phyloP scores from a whole-genome alignment of 176 grass and related monocot species.

The barley (Hordeum vulgare) region MorexV3_pseudomolecules_assembly NC_058523.1:532007667-532008166 shows the following conservation, averaged over 20 bases:
- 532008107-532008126: slow-evolving; percentile 6
- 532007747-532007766: slow-evolving; percentile 66
- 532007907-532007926: slow-evolving; percentile 87
- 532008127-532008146: not conserved
- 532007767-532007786: slow-evolving; percentile 69
- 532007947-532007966: slow-evolving; percentile 85
- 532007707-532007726: slow-evolving; percentile 31
- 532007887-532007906: slow-evolving; percentile 69
- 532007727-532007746: slow-evolving; percentile 60
- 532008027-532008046: slow-evolving; percentile 7
- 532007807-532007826: slow-evolving; percentile 81
- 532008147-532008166: not conserved
- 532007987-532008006: slow-evolving; percentile 67
- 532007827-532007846: slow-evolving; percentile 82
- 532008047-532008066: not conserved
- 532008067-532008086: not conserved
- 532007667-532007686: slow-evolving; percentile 42
- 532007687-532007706: slow-evolving; percentile 36
- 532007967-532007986: slow-evolving; percentile 80
- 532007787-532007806: slow-evolving; percentile 71
- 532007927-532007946: slow-evolving; percentile 89
- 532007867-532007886: slow-evolving; percentile 69
- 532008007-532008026: slow-evolving; percentile 98
- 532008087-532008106: not conserved
- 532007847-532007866: slow-evolving; percentile 56